Evolutionary conservation across 345 rosid species (phyloP), one percentile per base, ranked within the genome.

Genomic region (Rhizophora apiculata): DNA sequence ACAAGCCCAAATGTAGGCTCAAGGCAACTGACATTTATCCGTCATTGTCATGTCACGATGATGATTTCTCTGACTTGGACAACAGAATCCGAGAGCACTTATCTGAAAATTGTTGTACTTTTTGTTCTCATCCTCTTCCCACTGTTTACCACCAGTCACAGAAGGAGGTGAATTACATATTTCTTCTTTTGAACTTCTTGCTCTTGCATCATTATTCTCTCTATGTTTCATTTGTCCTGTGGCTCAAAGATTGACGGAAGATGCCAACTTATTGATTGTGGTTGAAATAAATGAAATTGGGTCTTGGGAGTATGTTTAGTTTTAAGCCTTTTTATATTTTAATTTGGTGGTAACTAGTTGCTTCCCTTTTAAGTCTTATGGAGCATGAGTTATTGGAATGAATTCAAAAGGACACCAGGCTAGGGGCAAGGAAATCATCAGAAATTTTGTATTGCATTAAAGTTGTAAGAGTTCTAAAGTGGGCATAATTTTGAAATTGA

Each of bases 1-100:
- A 95, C 79, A 90, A 89, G 89, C 98, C 98, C 73, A 92, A 75
- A 77, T 92, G 94, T 83, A 86, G 83, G 76, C 88, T 86, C 60
- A 92, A 87, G 91, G 89, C 86, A 6, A 84, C 82, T 80, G 92
- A 86, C 68, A 79, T 81, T 66, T 82, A 87, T 82, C 82, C 90
- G 52, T 82, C 89, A 60, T 73, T 75, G 27, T 75, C 85, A 43
- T 78, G 72, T 77, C 82, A 43, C 68, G 84, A 69, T 71, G 86
- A 80, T 71, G 85, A 81, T 68, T 71, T 75, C 70, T 79, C 87
- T 73, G 97, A 95, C 86, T 76, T 95, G 89, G 99, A 95, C 82
- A 83, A 75, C 78, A 86, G 79, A 82, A 92, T 95, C 72, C 94
- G 96, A 68, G 97, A 95, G 80, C 92, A 82, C 63, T 81, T 95